Conservation (phyloP, 768 basidiomycete species). For the Fibroporia radiculosa region DNA sequence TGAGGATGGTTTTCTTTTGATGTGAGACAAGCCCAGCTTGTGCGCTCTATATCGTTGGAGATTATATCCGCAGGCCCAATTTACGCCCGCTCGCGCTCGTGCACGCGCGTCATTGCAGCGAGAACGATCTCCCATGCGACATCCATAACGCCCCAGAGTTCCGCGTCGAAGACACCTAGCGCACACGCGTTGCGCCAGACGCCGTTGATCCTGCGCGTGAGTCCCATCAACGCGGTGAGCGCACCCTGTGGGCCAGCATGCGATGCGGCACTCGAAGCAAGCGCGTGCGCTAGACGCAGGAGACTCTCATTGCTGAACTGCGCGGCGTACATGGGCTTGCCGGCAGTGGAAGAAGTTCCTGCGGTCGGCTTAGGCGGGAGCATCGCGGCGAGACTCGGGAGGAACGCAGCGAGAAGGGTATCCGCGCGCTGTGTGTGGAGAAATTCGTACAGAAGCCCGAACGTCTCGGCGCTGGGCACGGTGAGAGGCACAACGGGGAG, state of each 20-base stretch:
- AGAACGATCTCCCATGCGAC: slow-evolving; percentile 43
- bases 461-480: slow-evolving; percentile 56
- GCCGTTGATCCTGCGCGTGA: slow-evolving; percentile 32
- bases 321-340: slow-evolving; percentile 15
- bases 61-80: not conserved
- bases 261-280: slow-evolving; percentile 17
- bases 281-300: slow-evolving; percentile 19
- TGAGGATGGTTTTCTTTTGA: not conserved
- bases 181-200: slow-evolving; percentile 45
- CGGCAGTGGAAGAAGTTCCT: slow-evolving; percentile 7
- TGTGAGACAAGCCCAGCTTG: not conserved
- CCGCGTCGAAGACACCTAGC: slow-evolving; percentile 41
- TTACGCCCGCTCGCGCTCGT: slow-evolving; percentile 8
- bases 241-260: slow-evolving; percentile 20
- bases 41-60: not conserved
- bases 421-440: slow-evolving; percentile 55
- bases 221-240: slow-evolving; percentile 26
- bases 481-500: slow-evolving; percentile 56
- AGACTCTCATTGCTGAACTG: slow-evolving; percentile 20
- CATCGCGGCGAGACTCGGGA: slow-evolving; percentile 23
- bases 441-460: slow-evolving; percentile 51
- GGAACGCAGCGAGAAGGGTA: slow-evolving; percentile 43
- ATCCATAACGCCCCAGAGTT: slow-evolving; percentile 41
- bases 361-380: slow-evolving; percentile 13
- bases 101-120: slow-evolving; percentile 27